A percentile compares a stretch with the other conserved stretches of the same genome.
Evolutionary conservation across 805 yeast genomes (phyloP).

Genomic region (Spathaspora arborariae): DNA sequence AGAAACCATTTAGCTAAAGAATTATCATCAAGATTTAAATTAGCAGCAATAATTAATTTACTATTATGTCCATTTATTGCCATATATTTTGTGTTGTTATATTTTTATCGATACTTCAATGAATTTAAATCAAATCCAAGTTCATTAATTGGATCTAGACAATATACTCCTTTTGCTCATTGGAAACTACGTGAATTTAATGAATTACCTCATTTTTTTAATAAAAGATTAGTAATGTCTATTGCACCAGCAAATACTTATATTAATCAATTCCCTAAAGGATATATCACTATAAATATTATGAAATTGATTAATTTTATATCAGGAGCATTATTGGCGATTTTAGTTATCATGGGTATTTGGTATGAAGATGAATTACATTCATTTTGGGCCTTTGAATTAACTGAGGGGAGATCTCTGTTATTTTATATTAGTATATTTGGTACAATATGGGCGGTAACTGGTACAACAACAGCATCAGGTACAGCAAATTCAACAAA

Average conservation of each 20-base stretch:
- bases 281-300: conserved; percentile 37
- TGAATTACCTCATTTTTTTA: conserved; percentile 86
- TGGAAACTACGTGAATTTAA: conserved; percentile 95
- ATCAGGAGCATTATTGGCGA: conserved; percentile 86
- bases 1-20: conserved; percentile 66
- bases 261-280: conserved; percentile 89
- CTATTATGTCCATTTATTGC: conserved; percentile 83
- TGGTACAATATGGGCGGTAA: conserved; percentile 85
- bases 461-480: conserved; percentile 37
- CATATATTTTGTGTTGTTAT: conserved; percentile 72
- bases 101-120: conserved; percentile 87
- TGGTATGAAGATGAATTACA: conserved; percentile 77
- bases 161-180: conserved; percentile 89
- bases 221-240: conserved; percentile 72
- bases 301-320: conserved; percentile 52
- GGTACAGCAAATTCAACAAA: neutral
- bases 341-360: conserved; percentile 60
- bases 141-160: conserved; percentile 62
- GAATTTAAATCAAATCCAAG: conserved; percentile 90
- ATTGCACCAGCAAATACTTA: conserved; percentile 77
- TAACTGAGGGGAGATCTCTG: conserved; percentile 75
- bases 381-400: conserved; percentile 82
- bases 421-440: conserved; percentile 84
- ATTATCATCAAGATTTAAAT: conserved; percentile 70
- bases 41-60: conserved; percentile 84